These are phyloP conservation scores for Ustilago loliicola DNA, from an alignment of 1,284 basidiomycete genomes.

Conservation along the genomic window DNA sequence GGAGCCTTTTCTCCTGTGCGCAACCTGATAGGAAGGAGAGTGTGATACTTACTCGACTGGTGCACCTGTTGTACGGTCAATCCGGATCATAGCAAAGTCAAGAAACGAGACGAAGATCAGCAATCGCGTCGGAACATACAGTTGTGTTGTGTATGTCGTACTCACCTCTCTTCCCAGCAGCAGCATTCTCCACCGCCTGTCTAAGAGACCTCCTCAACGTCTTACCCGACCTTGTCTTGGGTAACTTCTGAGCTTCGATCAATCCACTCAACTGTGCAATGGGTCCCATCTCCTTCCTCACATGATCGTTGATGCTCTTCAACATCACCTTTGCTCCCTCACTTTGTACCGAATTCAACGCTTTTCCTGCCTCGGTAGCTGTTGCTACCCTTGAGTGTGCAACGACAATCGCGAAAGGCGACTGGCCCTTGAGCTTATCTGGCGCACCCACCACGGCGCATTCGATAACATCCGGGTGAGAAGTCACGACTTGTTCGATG, in stretches of 20 bases:
- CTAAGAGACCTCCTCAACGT: constrained; percentile 56
- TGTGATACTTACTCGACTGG: constrained; percentile 45
- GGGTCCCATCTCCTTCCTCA: constrained; percentile 62
- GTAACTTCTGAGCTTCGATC: constrained; percentile 57
- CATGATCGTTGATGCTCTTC: constrained; percentile 61
- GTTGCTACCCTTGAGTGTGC: constrained; percentile 37
- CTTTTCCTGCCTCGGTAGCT: constrained; percentile 24
- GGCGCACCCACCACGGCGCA: constrained; percentile 68
- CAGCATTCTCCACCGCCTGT: constrained; percentile 61
- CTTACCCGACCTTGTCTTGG: constrained; percentile 67
- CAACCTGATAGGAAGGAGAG: neutral
- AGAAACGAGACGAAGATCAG: neutral
- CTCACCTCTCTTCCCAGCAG: constrained; percentile 50
- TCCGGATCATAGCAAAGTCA: neutral
- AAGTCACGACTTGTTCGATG: constrained; percentile 62
- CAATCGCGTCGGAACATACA: neutral
- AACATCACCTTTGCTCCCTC: constrained; percentile 49
- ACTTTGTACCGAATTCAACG: constrained; percentile 31
- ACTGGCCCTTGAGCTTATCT: constrained; percentile 66
- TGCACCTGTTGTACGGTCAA: constrained; percentile 32
- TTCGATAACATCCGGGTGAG: constrained; percentile 54
- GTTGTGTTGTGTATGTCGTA: neutral
- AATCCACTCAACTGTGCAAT: constrained; percentile 61
- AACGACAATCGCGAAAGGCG: constrained; percentile 66
- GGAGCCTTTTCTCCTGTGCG: neutral